phyloP scores from a whole-genome alignment of 768 basidiomycete genomes.

The Boletus huronensis region DNA sequence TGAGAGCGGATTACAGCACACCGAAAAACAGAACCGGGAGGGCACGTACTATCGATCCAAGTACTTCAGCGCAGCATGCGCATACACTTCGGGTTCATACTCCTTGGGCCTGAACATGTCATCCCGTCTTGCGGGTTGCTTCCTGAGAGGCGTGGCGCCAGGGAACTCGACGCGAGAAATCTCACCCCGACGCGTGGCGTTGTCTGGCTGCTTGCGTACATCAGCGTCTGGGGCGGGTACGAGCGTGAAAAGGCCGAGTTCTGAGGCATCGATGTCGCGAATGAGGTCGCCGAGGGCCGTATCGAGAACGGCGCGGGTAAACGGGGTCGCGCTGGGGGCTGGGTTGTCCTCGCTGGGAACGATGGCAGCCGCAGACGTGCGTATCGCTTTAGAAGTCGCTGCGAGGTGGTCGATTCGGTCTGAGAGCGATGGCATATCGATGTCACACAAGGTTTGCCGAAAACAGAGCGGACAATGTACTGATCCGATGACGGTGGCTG shows the following conservation, averaged over 20 bases:
- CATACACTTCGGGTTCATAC: slow-evolving; percentile 71
- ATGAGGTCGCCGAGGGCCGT: slow-evolving; percentile 70
- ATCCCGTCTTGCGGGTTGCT: slow-evolving; percentile 39
- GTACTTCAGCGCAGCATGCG: slow-evolving; percentile 70
- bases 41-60: slow-evolving; percentile 69
- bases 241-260: slow-evolving; percentile 74
- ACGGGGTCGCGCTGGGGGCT: slow-evolving; percentile 32
- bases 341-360: slow-evolving; percentile 22
- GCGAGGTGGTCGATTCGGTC: slow-evolving; percentile 69
- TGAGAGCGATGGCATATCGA: slow-evolving; percentile 50
- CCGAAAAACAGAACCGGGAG: not conserved
- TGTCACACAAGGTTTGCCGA: not conserved
- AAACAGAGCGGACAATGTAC: not conserved
- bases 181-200: slow-evolving; percentile 34
- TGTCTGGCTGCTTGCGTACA: slow-evolving; percentile 27
- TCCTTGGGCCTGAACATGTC: slow-evolving; percentile 37
- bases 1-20: slow-evolving; percentile 34
- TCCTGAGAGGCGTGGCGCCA: slow-evolving; percentile 67
- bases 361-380: slow-evolving; percentile 38
- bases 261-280: slow-evolving; percentile 74
- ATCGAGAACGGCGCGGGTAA: slow-evolving; percentile 62
- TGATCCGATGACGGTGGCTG: not conserved
- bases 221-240: slow-evolving; percentile 36
- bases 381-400: slow-evolving; percentile 49
- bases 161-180: slow-evolving; percentile 63